Evolutionary conservation across 176 grass and related monocot genomes (phyloP).

Genomic region (Triticum turgidum): DNA sequence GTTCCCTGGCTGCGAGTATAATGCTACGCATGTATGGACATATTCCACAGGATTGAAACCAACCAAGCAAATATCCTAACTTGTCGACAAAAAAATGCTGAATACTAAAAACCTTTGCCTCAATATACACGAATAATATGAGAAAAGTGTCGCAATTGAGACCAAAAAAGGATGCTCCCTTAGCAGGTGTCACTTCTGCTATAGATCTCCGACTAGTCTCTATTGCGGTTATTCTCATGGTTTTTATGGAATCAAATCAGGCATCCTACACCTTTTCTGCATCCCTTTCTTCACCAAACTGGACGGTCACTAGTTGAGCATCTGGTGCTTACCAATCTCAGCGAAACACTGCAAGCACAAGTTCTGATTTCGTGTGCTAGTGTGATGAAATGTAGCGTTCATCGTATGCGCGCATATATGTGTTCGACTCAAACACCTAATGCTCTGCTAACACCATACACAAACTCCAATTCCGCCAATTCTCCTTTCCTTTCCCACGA

Average conservation of each 20-base stretch:
- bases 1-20: neutral
- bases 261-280: neutral
- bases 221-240: constrained; percentile 21
- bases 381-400: neutral
- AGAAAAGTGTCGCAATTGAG: neutral
- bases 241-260: neutral
- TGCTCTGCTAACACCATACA: neutral
- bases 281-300: neutral
- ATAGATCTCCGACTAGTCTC: neutral
- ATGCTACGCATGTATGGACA: constrained; percentile 13
- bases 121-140: neutral
- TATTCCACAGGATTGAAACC: neutral
- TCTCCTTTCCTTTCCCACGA: neutral
- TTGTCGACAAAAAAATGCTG: neutral
- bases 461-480: no score
- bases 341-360: constrained; percentile 28
- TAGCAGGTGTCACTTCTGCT: neutral
- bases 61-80: neutral
- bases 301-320: neutral
- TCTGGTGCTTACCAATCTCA: constrained; percentile 45
- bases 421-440: neutral
- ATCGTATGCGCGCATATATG: neutral
- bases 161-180: constrained; percentile 2
- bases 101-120: neutral
- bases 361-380: neutral